Evolutionary conservation across 2,329 filamentous ascomycete species (phyloP).

Genomic region (Rhynchosporium graminicola): DNA sequence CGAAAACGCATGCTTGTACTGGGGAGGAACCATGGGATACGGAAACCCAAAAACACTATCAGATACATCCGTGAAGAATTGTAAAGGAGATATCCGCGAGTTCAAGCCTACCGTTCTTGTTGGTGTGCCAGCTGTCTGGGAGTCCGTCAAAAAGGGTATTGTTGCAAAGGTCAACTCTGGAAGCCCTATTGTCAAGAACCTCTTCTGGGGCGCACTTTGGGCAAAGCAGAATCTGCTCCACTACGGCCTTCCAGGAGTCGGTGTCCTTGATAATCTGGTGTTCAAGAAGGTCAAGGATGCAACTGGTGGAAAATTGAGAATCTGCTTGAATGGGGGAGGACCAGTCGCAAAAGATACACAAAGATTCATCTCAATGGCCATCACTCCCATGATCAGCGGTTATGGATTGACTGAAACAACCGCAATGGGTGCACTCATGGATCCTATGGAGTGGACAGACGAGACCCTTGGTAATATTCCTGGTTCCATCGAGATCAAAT

Average conservation of each 20-base stretch:
- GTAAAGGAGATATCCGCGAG: conserved; percentile 89
- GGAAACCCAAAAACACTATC: conserved; percentile 88
- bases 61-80: conserved; percentile 83
- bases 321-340: conserved; percentile 93
- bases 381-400: conserved; percentile 91
- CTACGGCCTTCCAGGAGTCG: conserved; percentile 64
- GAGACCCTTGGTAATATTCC: conserved; percentile 76
- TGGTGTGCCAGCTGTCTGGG: conserved; percentile 95
- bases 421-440: conserved; percentile 79
- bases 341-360: conserved; percentile 86
- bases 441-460: conserved; percentile 82
- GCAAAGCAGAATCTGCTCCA: conserved; percentile 60
- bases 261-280: conserved; percentile 75
- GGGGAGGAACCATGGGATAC: conserved; percentile 91
- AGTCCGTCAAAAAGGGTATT: conserved; percentile 95
- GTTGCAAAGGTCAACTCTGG: conserved; percentile 66
- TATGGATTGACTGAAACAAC: conserved; percentile 95
- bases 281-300: conserved; percentile 91
- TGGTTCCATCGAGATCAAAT: conserved; percentile 80
- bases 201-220: conserved; percentile 72
- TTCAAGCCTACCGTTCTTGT: conserved; percentile 87
- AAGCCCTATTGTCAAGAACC: conserved; percentile 67
- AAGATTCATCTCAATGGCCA: conserved; percentile 85
- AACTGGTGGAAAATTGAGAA: conserved; percentile 83
- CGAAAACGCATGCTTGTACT: conserved; percentile 85